Evolutionary conservation across 2,329 filamentous ascomycete species (phyloP).

Genomic region (Verticillium klebahnii): DNA sequence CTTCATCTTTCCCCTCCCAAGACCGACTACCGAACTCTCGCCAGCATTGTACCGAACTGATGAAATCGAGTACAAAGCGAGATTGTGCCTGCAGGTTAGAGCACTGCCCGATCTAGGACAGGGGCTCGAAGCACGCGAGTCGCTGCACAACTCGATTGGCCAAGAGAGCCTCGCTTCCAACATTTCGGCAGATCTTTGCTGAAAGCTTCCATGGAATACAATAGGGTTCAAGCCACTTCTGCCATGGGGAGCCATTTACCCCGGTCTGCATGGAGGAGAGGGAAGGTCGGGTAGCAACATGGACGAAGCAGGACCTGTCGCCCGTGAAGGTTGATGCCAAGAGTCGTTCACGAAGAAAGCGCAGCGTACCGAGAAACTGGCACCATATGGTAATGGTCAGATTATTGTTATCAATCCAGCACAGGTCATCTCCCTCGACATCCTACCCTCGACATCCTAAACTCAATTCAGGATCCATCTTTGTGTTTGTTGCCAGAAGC

Average conservation of each 20-base stretch:
- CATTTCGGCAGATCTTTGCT: not conserved
- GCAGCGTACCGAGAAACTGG: not conserved
- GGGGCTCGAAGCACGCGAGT: not conserved
- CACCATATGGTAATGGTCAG: not conserved
- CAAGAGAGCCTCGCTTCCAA: not conserved
- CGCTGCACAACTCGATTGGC: not conserved
- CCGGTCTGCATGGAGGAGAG: not conserved
- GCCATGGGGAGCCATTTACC: not conserved
- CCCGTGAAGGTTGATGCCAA: not conserved
- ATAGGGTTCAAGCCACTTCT: not conserved
- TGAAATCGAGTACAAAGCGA: not conserved
- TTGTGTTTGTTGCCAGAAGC: too few species aligned
- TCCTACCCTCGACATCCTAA: not conserved
- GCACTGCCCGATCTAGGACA: not conserved
- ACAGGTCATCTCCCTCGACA: not conserved
- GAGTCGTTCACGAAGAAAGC: not conserved
- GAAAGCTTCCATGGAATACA: not conserved
- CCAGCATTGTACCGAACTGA: not conserved
- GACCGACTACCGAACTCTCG: not conserved
- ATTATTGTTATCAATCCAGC: not conserved
- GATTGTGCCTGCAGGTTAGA: not conserved
- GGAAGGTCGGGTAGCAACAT: not conserved
- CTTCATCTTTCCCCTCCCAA: not conserved
- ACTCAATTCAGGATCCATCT: not conserved
- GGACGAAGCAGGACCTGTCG: not conserved